Percentiles rank a stretch among this genome's conserved stretches.
These are phyloP conservation scores for Colletotrichum zoysiae DNA, from an alignment of 2,329 filamentous ascomycete genomes.

Conservation along the genomic window DNA sequence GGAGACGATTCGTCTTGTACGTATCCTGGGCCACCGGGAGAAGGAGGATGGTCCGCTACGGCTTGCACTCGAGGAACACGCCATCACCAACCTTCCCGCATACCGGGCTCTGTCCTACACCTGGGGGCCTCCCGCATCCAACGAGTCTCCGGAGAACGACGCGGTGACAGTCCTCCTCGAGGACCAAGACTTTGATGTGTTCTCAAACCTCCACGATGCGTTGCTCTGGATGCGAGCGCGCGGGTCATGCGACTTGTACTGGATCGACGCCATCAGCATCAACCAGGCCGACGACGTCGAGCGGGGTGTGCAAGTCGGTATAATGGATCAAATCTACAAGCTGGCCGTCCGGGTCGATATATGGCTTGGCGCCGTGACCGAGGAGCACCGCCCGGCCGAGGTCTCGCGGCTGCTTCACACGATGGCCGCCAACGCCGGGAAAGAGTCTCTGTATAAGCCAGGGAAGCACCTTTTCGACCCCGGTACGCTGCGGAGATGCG, in stretches of 20 bases:
- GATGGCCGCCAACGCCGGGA: conserved; percentile 23
- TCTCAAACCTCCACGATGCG: conserved; percentile 23
- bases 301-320: conserved; percentile 34
- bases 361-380: conserved; percentile 37
- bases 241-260: conserved; percentile 18
- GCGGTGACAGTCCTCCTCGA: conserved; percentile 9
- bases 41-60: background rate
- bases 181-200: background rate
- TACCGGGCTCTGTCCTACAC: conserved; percentile 36
- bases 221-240: conserved; percentile 26
- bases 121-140: conserved; percentile 20
- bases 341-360: conserved; percentile 37
- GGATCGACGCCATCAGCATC: conserved; percentile 43
- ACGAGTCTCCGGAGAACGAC: background rate
- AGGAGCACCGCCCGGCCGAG: conserved; percentile 21
- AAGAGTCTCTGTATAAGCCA: background rate
- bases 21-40: conserved; percentile 2
- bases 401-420: conserved; percentile 10
- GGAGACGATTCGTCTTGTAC: conserved; percentile 20
- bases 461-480: conserved; percentile 6
- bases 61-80: conserved; percentile 27
- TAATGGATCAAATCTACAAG: conserved; percentile 43
- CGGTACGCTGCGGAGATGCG: conserved; percentile 11
- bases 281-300: conserved; percentile 37
- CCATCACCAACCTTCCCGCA: conserved; percentile 10